These are phyloP conservation scores for Helianthus tuberosus DNA, from an alignment of 129 eudicot species.

Conservation along the genomic window DNA sequence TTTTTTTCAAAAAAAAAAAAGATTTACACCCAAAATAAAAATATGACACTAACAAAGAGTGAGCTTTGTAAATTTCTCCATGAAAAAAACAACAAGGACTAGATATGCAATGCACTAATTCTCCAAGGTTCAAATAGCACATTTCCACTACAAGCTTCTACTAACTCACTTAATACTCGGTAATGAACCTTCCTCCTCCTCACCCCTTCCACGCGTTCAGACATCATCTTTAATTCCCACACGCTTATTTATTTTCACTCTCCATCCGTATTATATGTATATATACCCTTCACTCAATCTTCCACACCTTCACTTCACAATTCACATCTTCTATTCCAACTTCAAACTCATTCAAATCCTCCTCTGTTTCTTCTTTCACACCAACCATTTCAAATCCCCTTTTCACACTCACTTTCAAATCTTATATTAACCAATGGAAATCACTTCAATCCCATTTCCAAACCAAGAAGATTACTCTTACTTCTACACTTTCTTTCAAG, in stretches of 20 bases:
- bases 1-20: too few relatives aligned
- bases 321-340: not conserved
- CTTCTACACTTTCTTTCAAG: slow-evolving; percentile 54
- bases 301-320: slow-evolving; percentile 14
- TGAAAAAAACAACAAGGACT: not conserved
- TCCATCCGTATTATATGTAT: slow-evolving; percentile 9
- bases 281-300: not conserved
- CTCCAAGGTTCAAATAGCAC: not conserved
- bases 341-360: not conserved
- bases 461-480: slow-evolving; percentile 56
- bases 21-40: too few relatives aligned
- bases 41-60: too few relatives aligned
- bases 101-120: not conserved
- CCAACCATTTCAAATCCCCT: slow-evolving; percentile 9
- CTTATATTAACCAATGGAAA: slow-evolving; percentile 49
- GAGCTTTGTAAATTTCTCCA: too few relatives aligned
- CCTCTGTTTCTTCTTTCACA: slow-evolving; percentile 30
- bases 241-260: slow-evolving; percentile 11
- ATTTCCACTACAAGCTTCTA: slow-evolving; percentile 8
- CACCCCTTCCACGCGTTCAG: slow-evolving; percentile 37
- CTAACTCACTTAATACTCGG: slow-evolving; percentile 12
- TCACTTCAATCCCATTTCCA: slow-evolving; percentile 44
- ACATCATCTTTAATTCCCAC: slow-evolving; percentile 7
- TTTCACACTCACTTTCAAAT: slow-evolving; percentile 19
- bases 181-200: slow-evolving; percentile 28